A percentile compares a stretch with the other conserved stretches of the same genome.
Conservation (phyloP, 176 grass and related monocot genomes). For the Avena atlantica region DNA sequence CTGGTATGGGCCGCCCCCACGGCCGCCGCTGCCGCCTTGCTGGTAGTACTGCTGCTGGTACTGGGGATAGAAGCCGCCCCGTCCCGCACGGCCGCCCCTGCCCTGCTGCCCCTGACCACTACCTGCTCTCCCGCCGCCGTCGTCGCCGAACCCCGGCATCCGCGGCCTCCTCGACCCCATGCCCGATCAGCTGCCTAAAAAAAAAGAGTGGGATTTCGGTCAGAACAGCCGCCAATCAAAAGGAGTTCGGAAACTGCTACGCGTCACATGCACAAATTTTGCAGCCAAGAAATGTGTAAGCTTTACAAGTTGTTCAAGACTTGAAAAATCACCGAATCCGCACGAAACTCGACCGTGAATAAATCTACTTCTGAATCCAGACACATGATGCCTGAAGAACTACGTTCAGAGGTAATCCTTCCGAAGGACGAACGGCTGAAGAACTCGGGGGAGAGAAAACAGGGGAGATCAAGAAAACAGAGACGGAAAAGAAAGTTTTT, state of each 20-base stretch:
- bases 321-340: too few relatives aligned
- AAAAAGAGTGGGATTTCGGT: background rate
- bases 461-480: background rate
- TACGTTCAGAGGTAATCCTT: too few relatives aligned
- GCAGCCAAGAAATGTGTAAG: too few relatives aligned
- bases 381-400: too few relatives aligned
- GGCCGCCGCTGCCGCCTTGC: conserved; percentile 43
- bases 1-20: background rate
- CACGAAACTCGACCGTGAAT: too few relatives aligned
- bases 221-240: background rate
- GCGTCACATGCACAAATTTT: too few relatives aligned
- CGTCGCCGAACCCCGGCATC: conserved; percentile 44
- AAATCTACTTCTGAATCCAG: too few relatives aligned
- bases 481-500: too few relatives aligned
- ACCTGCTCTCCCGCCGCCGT: conserved; percentile 41
- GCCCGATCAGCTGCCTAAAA: conserved; percentile 26
- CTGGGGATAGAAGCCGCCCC: conserved; percentile 30
- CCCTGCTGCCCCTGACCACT: background rate
- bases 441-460: background rate
- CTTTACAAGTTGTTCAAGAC: too few relatives aligned
- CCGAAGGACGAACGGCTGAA: background rate
- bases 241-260: too few relatives aligned
- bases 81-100: background rate
- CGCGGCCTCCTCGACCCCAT: conserved; percentile 65
- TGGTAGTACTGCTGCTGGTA: background rate